These are phyloP conservation scores for Barnettozyma californica DNA, from an alignment of 805 yeast species.

Conservation along the genomic window DNA sequence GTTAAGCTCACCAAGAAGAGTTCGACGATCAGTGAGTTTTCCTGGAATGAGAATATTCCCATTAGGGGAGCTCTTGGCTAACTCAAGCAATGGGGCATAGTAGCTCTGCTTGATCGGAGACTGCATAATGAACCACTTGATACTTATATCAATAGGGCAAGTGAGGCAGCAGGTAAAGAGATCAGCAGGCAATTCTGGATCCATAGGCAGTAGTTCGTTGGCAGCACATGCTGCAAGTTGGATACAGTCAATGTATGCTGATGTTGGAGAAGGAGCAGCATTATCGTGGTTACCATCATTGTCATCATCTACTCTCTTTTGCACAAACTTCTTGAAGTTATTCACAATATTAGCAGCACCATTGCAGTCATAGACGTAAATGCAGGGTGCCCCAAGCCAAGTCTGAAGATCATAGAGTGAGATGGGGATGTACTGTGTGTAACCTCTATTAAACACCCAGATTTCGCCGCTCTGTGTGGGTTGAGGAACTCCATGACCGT, in stretches of 20 bases:
- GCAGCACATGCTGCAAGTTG: constrained; percentile 91
- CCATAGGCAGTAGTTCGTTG: constrained; percentile 84
- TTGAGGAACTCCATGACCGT: constrained; percentile 98
- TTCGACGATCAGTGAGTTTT: constrained; percentile 82
- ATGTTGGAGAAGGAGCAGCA: constrained; percentile 38
- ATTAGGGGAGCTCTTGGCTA: constrained; percentile 28
- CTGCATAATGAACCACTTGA: constrained; percentile 86
- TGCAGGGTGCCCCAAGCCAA: constrained; percentile 97
- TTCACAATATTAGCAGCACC: constrained; percentile 90
- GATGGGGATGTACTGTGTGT: constrained; percentile 95
- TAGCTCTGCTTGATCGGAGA: constrained; percentile 51
- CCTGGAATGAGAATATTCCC: constrained; percentile 74
- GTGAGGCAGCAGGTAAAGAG: constrained; percentile 92
- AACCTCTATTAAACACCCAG: constrained; percentile 97
- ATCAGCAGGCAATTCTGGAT: constrained; percentile 94
- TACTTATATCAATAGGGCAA: constrained; percentile 90
- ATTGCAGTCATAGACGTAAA: constrained; percentile 90
- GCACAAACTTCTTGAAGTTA: constrained; percentile 85
- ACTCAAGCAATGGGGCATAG: constrained; percentile 35
- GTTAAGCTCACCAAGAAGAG: constrained; percentile 91
- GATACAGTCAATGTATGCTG: constrained; percentile 72
- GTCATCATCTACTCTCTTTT: constrained; percentile 84
- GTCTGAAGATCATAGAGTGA: constrained; percentile 91
- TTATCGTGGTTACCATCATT: constrained; percentile 47
- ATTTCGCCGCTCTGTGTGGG: constrained; percentile 96